These are phyloP conservation scores for Plectosphaerella plurivora DNA, from an alignment of 2,329 filamentous ascomycete genomes.

Conservation along the genomic window DNA sequence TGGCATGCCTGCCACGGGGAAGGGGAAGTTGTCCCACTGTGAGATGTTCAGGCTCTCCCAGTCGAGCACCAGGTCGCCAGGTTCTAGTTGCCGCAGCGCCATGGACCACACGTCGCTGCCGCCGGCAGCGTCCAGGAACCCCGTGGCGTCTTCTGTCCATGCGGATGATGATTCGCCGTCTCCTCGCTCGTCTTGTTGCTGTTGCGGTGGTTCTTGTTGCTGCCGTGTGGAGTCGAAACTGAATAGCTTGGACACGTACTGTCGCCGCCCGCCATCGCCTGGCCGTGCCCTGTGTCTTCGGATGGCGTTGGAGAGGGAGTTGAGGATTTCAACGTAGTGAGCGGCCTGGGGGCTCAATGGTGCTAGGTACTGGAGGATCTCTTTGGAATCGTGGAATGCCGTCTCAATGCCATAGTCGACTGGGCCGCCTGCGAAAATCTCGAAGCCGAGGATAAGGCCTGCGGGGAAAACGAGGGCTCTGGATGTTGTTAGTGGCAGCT, in stretches of 20 bases:
- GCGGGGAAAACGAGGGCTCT: conserved; percentile 53
- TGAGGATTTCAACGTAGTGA: conserved; percentile 54
- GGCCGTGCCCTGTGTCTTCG: conserved; percentile 27
- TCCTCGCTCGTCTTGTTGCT: not conserved
- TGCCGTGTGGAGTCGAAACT: conserved; percentile 8
- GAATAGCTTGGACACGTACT: conserved; percentile 22
- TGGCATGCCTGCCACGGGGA: conserved; percentile 1
- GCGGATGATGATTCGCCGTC: not conserved
- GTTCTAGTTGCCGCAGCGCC: not conserved
- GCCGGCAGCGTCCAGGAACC: not conserved
- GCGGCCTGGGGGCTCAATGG: conserved; percentile 49
- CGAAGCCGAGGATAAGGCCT: conserved; percentile 52
- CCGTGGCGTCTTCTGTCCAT: not conserved
- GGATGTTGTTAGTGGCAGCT: not conserved
- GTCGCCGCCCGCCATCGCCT: conserved; percentile 15
- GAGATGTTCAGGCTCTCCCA: conserved; percentile 25
- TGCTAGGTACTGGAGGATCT: conserved; percentile 43
- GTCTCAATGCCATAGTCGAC: conserved; percentile 38
- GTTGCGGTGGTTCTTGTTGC: not conserved
- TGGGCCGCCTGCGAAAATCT: conserved; percentile 45
- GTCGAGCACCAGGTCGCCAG: conserved; percentile 15
- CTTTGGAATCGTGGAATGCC: conserved; percentile 44
- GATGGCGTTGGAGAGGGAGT: conserved; percentile 38
- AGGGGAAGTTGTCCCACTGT: conserved; percentile 26
- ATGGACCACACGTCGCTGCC: not conserved